phyloP scores from a whole-genome alignment of 176 grass and related monocot genomes.

The Juncus inflexus region DNA sequence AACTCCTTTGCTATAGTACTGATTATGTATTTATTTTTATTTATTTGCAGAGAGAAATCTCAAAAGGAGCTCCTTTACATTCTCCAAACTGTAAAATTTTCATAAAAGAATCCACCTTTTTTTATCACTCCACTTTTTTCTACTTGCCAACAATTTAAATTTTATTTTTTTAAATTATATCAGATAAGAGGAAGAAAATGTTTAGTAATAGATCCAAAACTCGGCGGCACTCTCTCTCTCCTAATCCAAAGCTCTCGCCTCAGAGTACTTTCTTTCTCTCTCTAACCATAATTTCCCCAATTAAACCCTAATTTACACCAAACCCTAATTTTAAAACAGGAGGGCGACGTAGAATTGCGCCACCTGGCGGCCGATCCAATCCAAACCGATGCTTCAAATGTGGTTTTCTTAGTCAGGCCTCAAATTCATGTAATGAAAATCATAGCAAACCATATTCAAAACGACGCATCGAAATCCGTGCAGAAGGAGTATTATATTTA shows the following conservation, averaged over 20 bases:
- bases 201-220: conserved; percentile 68
- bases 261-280: conserved; percentile 43
- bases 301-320: not conserved
- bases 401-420: conserved; percentile 58
- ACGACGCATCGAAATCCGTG: conserved; percentile 54
- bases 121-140: not conserved
- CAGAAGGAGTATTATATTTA: conserved; percentile 88
- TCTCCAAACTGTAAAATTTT: conserved; percentile 54
- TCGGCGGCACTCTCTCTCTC: conserved; percentile 58
- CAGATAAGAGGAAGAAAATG: conserved; percentile 77
- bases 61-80: conserved; percentile 82
- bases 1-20: not conserved
- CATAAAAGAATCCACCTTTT: not conserved
- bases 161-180: conserved; percentile 9
- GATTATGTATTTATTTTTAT: not conserved
- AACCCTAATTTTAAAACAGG: conserved; percentile 35
- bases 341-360: conserved; percentile 55
- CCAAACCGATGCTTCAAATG: conserved; percentile 62
- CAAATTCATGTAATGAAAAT: conserved; percentile 64
- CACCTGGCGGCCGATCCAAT: conserved; percentile 51
- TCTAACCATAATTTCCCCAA: conserved; percentile 9
- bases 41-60: conserved; percentile 61
- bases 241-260: conserved; percentile 60
- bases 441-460: conserved; percentile 53
- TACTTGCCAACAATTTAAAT: not conserved